Conservation (phyloP, 805 yeast genomes). For the Hanseniaspora nectarophila region DNA sequence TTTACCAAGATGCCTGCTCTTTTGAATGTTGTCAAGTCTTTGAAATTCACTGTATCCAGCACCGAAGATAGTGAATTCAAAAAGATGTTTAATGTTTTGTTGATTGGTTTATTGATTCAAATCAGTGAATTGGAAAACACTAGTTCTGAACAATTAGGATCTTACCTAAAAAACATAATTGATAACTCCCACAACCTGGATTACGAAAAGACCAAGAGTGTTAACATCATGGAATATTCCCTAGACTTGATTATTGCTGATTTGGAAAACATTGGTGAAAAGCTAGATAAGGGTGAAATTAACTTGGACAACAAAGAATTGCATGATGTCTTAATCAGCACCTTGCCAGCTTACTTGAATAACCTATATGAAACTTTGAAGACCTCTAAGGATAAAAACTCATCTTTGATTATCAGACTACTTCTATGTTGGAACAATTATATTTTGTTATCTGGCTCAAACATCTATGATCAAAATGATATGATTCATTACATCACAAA, state of each 20-base stretch:
- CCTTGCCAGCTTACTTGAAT: conserved; percentile 17
- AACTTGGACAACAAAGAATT: conserved; percentile 9
- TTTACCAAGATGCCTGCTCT: conserved; percentile 18
- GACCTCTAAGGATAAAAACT: neutral
- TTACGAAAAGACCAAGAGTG: conserved; percentile 26
- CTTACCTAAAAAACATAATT: conserved; percentile 19
- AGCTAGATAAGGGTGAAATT: conserved; percentile 18
- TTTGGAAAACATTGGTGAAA: conserved; percentile 43
- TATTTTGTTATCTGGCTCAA: conserved; percentile 37
- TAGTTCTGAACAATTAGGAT: conserved; percentile 21
- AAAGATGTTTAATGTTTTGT: conserved; percentile 18
- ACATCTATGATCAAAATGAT: neutral
- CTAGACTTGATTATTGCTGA: conserved; percentile 68
- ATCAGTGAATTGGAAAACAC: conserved; percentile 22
- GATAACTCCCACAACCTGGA: neutral
- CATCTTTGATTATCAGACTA: conserved; percentile 7
- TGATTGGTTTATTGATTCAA: conserved; percentile 23
- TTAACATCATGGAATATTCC: conserved; percentile 56
- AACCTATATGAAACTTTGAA: conserved; percentile 17
- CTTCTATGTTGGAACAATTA: conserved; percentile 62
- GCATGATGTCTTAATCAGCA: conserved; percentile 7
- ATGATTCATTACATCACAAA: neutral
- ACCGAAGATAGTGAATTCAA: neutral
- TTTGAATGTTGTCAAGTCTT: conserved; percentile 4
- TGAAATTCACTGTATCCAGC: neutral